Conservation (phyloP, 2,329 filamentous ascomycete genomes). For the Escovopsis sp. region DNA sequence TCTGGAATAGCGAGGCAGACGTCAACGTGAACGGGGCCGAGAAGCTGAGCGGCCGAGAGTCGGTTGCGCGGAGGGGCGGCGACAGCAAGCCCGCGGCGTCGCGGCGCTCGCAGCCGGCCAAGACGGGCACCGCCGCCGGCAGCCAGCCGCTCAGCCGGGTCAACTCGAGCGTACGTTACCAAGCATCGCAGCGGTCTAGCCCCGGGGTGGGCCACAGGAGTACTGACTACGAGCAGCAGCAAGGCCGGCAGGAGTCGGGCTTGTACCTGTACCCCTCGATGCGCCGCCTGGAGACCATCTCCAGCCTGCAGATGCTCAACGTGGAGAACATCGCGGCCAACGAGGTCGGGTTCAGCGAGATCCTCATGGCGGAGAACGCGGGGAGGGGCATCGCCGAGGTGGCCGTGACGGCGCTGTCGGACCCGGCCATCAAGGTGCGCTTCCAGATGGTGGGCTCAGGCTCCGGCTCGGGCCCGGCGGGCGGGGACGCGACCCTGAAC, state of each 20-base stretch:
- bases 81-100: constrained; percentile 36
- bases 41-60: constrained; percentile 33
- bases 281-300: constrained; percentile 46
- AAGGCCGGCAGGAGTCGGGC: constrained; percentile 20
- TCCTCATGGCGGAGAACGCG: constrained; percentile 84
- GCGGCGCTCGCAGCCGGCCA: constrained; percentile 41
- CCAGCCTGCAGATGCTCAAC: constrained; percentile 74
- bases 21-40: constrained; percentile 37
- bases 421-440: constrained; percentile 43
- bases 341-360: constrained; percentile 74
- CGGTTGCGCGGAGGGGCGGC: constrained; percentile 31
- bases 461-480: constrained; percentile 6
- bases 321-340: constrained; percentile 83
- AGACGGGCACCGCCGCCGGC: constrained; percentile 30
- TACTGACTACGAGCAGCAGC: constrained; percentile 15
- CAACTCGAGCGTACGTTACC: constrained; percentile 30
- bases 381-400: constrained; percentile 80
- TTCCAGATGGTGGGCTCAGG: constrained; percentile 28
- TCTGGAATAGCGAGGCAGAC: constrained; percentile 64
- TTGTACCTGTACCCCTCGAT: constrained; percentile 41
- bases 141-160: constrained; percentile 30
- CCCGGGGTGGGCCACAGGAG: constrained; percentile 17
- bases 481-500: constrained; percentile 14
- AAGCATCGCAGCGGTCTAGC: constrained; percentile 16
- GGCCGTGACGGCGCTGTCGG: constrained; percentile 52